Evolutionary conservation across 371 early-diverging fungal genomes (phyloP), one percentile per base, ranked within the genome.

Genomic region (Zychaea mexicana): DNA sequence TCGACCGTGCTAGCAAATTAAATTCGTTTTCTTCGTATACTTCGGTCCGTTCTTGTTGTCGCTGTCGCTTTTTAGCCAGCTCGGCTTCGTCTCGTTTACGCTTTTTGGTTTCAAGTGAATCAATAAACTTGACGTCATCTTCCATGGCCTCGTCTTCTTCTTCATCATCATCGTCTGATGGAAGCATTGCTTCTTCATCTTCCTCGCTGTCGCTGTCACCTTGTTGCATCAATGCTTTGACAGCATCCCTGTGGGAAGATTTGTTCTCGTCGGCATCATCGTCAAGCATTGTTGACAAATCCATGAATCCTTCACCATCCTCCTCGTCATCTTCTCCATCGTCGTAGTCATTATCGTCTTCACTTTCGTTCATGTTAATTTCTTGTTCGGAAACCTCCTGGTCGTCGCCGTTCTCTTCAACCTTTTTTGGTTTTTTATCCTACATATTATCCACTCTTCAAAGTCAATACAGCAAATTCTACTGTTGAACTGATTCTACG

Each of bases 11-110:
- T 15, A 79, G 63, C 46, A 94, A 72, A 63, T 91, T 90, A 74
- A 85, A 95, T 73, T 94, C 94, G 6, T 83, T 87, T 70, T 94
- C 94, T 28, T 86, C 78, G 57, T 85, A 90, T 1, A 86, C 88
- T 72, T 94, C 94, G 2, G 86, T 89, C 28, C 79, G 71, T 74
- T 92, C 90, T 38, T 79, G 72, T 42, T 74, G 74, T 57, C 81
- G 79, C 56, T 77, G 79, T 46, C 80, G 74, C 65, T 83, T 67
- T 42, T 68, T 56, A 42, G 66, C 71, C 22, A 66, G 73, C 17
- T 77, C 75, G 38, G 79, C 74, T 17, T 74, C 85, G 22, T 69
- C 73, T 38, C 63, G 65, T 64, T 74, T 71, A 66, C 84, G 78
- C 62, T 88, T 82, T 55, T 79, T 73, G 42, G 68, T 71, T 33